Evolutionary conservation across 2,329 filamentous ascomycete species (phyloP), one percentile per base, ranked within the genome.

Genomic region (Basipetospora chlamydospora): DNA sequence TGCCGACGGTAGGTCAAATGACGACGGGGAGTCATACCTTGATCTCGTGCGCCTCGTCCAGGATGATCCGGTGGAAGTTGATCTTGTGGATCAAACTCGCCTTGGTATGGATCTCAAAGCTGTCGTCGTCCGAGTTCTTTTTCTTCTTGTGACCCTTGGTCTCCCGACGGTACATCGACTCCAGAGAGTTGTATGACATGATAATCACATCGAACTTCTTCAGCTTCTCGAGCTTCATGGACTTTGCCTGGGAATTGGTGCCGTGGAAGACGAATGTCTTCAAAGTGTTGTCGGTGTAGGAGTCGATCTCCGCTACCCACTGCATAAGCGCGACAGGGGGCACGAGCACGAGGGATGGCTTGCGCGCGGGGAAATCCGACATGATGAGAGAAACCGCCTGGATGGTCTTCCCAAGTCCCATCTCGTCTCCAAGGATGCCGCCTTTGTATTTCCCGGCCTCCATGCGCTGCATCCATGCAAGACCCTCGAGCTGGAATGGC

Each of bases 401-500:
- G 35, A 98, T 96, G 0, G 90, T 98, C 63, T 98, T 98, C 34
- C 90, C 90, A 60, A 98, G 82, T 6, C 90, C 90, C 90, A 98
- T 98, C 58, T 98, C 90, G 47, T 98, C 90, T 41, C 90, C 90
- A 2, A 98, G 70, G 3, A 98, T 66, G 11, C 90, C 90, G 13
- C 90, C 90, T 50, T 77, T 83, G 70, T 87, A 96, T 26, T 80
- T 61, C 0, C 75, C 80, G 57, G 82, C 65, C 54, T 98, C 90
- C 68, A 96, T 93, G 38, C 71, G 77, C 42, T 71, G 75, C 85
- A 98, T 92, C 90, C 90, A 98, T 35, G 85, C 78, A 26, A 98
- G 65, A 4, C 90, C 90, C 57, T 95, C 81, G 5, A 94, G 75
- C 51, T 98, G 90, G 53, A 96, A 98, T 1, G 80, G 78, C 56